Evolutionary conservation across 371 early-diverging fungal genomes (phyloP), one percentile per base, ranked within the genome.

Genomic region (Gilbertella persicaria): DNA sequence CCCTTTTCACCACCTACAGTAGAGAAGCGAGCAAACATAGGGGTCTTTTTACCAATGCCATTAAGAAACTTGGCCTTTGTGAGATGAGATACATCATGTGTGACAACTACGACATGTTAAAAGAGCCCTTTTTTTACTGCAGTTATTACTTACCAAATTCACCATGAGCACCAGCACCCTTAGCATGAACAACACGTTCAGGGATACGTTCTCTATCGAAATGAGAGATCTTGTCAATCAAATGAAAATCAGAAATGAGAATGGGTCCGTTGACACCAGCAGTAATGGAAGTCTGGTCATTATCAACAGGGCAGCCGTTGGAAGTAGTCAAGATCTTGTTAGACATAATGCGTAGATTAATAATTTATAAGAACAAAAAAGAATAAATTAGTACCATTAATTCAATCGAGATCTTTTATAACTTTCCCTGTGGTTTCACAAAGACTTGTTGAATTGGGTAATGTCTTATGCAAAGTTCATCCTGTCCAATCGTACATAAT

Each of bases 171-270:
- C 69, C 82, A n/a, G 66, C 55, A 29, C 80, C 81, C 26, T 68
- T 55, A 2, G 79, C 80, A 51, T 80, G 76, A 19, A 78, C 78
- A 37, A 69, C 75, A 45, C 75, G 50, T 46, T 81, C 78, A 38
- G 91, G 91, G 47, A 87, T 84, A 53, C 92, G 83, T 69, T 92
- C 92, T 52, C 86, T 86, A 73, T 91, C 90, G 78, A 91, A 91
- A 72, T 89, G 91, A 50, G 87, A 69, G 17, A 90, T 72, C 69
- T 91, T 91, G 62, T 91, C 90, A 55, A 89, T 79, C 36, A 88
- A 73, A 48, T 86, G 83, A 52, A 88, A 87, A 59, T 91, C 92
- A 63, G 88, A 87, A 38, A 91, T 24, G 25, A 72, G 66, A 14
- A 72, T 61, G 29, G 73, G 76, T 21, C 76, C 76, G 49, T 60